A percentile compares a stretch with the other conserved stretches of the same genome.
Evolutionary conservation across 192 early-diverging fungal genomes (phyloP).

Genomic region (Coemansia umbellata): DNA sequence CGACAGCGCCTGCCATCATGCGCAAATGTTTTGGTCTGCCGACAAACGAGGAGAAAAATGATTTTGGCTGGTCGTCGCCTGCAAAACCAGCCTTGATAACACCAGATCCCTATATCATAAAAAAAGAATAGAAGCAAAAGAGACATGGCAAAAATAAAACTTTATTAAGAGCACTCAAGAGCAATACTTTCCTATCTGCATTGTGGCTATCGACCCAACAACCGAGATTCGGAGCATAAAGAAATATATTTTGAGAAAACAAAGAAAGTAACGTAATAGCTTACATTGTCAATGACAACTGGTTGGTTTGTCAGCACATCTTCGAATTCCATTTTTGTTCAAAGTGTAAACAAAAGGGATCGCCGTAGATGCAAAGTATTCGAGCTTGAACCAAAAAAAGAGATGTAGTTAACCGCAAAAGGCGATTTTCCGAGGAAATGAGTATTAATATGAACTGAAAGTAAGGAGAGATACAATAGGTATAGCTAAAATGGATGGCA

Average conservation of each 20-base stretch:
- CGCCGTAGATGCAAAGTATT: too few relatives aligned
- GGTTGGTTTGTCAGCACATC: conserved; percentile 97
- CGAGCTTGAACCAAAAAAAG: too few relatives aligned
- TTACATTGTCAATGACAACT: conserved; percentile 99
- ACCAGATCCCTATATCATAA: conserved; percentile 83
- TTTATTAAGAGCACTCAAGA: too few relatives aligned
- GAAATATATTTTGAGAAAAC: background rate
- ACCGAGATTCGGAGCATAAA: too few relatives aligned
- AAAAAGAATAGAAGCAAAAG: background rate
- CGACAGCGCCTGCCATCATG: conserved; percentile 97
- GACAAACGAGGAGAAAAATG: conserved; percentile 91
- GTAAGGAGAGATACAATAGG: too few relatives aligned
- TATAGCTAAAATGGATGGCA: too few relatives aligned
- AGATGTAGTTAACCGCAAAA: too few relatives aligned
- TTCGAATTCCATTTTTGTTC: conserved; percentile 83
- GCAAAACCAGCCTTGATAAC: conserved; percentile 99
- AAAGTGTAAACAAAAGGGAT: too few relatives aligned
- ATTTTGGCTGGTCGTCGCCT: conserved; percentile 95
- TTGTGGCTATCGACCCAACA: too few relatives aligned
- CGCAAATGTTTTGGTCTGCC: conserved; percentile 95
- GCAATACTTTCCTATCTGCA: too few relatives aligned
- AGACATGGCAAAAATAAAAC: background rate
- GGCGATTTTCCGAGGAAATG: too few relatives aligned
- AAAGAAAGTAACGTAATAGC: conserved; percentile 12
- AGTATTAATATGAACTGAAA: too few relatives aligned